These are phyloP conservation scores for Maudiozyma serrabonitensis DNA, from an alignment of 805 yeast species.

Conservation along the genomic window DNA sequence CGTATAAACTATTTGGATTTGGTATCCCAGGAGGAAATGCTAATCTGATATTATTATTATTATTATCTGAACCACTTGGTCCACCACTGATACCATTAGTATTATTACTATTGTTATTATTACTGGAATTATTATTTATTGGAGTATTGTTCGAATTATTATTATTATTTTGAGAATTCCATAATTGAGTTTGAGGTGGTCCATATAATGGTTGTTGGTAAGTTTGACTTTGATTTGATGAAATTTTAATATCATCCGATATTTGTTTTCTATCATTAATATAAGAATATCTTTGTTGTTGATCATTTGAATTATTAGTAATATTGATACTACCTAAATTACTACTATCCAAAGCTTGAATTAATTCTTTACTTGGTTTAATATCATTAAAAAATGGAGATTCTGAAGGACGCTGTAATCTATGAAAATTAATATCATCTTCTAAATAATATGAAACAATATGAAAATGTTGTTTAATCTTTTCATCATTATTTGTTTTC, in stretches of 20 bases:
- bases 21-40: neutral
- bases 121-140: neutral
- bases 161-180: neutral
- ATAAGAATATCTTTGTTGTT: neutral
- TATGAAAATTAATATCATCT: constrained; percentile 53
- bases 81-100: neutral
- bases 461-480: constrained; percentile 32
- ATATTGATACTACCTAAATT: constrained; percentile 41
- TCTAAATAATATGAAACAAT: constrained; percentile 69
- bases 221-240: neutral
- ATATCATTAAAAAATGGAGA: constrained; percentile 39
- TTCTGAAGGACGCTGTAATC: constrained; percentile 44
- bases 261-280: neutral
- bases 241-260: neutral
- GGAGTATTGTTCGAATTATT: neutral
- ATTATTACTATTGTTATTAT: neutral
- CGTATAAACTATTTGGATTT: neutral
- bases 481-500: constrained; percentile 4
- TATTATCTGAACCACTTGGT: neutral
- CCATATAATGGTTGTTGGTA: neutral
- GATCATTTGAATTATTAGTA: neutral
- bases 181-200: neutral
- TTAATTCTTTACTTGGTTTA: constrained; percentile 36
- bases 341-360: constrained; percentile 47
- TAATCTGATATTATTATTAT: neutral